A percentile compares a stretch with the other conserved stretches of the same genome.
Evolutionary conservation across 495 filamentous ascomycete genomes (phyloP).

Genomic region (Neurospora sp.): DNA sequence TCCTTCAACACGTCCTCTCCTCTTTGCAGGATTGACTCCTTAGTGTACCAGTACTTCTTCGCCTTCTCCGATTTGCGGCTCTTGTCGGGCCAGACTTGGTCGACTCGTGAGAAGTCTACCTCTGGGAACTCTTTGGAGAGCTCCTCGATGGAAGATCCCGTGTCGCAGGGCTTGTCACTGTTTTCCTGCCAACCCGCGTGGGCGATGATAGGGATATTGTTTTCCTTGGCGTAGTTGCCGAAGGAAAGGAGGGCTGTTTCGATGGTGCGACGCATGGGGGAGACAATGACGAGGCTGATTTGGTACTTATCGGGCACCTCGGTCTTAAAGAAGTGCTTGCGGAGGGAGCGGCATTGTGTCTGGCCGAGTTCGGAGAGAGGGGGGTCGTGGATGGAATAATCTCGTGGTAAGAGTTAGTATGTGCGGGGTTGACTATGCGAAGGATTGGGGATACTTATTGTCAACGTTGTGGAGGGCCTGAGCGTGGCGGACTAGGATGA

Average conservation of each 20-base stretch:
- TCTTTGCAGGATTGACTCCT: slow-evolving; percentile 35
- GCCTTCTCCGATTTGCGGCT: slow-evolving; percentile 24
- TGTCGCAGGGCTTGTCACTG: slow-evolving; percentile 47
- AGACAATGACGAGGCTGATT: slow-evolving; percentile 46
- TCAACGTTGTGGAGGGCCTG: slow-evolving; percentile 46
- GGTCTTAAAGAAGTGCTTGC: slow-evolving; percentile 30
- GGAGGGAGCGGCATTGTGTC: slow-evolving; percentile 39
- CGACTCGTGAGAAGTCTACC: slow-evolving; percentile 43
- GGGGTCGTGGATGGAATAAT: slow-evolving; percentile 45
- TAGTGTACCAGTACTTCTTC: slow-evolving; percentile 36
- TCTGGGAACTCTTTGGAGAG: slow-evolving; percentile 39
- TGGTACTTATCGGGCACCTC: slow-evolving; percentile 36
- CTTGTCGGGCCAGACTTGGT: slow-evolving; percentile 48
- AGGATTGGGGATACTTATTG: slow-evolving; percentile 16
- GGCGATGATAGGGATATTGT: slow-evolving; percentile 40
- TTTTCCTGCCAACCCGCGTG: slow-evolving; percentile 51
- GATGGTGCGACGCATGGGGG: slow-evolving; percentile 48
- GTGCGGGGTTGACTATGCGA: too few species aligned
- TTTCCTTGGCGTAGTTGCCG: slow-evolving; percentile 37
- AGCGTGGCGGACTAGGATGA: slow-evolving; percentile 52
- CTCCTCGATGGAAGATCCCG: slow-evolving; percentile 32
- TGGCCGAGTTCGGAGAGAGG: slow-evolving; percentile 43
- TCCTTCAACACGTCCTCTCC: slow-evolving; percentile 37
- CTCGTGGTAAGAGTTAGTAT: slow-evolving; percentile 24
- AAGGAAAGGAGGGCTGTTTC: slow-evolving; percentile 44